These are phyloP conservation scores for Eucalyptus lansdowneana DNA, from an alignment of 345 rosid species.

Conservation along the genomic window DNA sequence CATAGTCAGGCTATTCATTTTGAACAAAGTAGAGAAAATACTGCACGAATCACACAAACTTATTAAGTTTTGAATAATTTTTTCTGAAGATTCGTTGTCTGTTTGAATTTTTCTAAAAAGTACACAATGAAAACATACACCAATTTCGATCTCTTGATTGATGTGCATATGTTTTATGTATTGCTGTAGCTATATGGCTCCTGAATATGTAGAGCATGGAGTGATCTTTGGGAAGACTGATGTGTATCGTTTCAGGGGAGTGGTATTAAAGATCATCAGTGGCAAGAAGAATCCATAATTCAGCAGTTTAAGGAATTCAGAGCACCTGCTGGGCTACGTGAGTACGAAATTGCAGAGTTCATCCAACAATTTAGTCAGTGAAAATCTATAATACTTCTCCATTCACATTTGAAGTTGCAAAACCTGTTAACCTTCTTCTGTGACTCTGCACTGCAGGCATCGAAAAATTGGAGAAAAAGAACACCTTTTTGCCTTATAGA, in stretches of 20 bases:
- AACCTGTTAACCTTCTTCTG: accelerated
- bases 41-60: neutral
- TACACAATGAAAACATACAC: neutral
- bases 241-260: neutral
- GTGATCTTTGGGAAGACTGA: neutral
- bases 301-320: neutral
- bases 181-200: neutral
- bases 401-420: neutral
- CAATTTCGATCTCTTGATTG: neutral
- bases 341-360: neutral
- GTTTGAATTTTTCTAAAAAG: neutral
- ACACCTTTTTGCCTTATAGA: neutral
- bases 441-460: neutral
- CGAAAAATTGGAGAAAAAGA: neutral
- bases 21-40: neutral
- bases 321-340: neutral
- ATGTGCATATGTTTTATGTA: neutral
- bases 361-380: neutral
- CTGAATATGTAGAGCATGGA: neutral
- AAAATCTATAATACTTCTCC: neutral
- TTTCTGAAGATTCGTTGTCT: neutral
- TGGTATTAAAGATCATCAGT: neutral
- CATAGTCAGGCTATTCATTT: too few species aligned
- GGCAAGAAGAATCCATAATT: neutral
- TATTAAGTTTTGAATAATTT: neutral